Evolutionary conservation across 2,329 filamentous ascomycete species (phyloP), one percentile per base, ranked within the genome.

Genomic region (Phaeosphaeria sp.): DNA sequence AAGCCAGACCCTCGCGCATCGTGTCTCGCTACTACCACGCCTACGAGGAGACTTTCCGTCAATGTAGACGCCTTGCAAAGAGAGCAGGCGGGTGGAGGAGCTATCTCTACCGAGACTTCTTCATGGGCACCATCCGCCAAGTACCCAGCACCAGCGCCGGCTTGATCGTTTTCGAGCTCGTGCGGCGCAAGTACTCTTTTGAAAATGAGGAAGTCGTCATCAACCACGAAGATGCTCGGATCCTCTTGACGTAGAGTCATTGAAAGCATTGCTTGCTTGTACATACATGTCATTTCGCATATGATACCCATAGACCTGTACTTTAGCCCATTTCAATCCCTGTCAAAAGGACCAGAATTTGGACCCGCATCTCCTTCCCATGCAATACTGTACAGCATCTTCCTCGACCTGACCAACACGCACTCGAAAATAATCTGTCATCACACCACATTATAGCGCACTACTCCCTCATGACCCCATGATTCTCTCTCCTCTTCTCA

Each of bases 121-220:
- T 89, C 82, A 86, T 85, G 84, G 88, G 84, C 53, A 90, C 90
- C 0, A 83, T 92, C 52, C 81, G 89, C 5, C 90, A 92, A 76
- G 89, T 91, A 1, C 90, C 90, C 0, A 91, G 89, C 71, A 93
- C 90, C 1, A 90, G 88, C 58, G 90, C 90, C 0, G 90, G 90
- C 0, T 73, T 93, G 58, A 91, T 93, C 64, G 90, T 92, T 20
- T 93, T 93, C 72, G 90, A 93, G 77, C 72, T 93, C 46, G 87
- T 92, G 39, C 81, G 90, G 55, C 81, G 90, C 36, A 91, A 91
- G 76, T 93, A 92, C 65, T 88, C 88, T 1, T 81, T 85, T 84
- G 66, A 87, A 87, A 61, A 83, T 82, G 64, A 91, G 22, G 69
- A 77, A 27, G 74, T 78, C 10, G 73, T 71, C n/a, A 79, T 79